Conservation (phyloP, 2,329 filamentous ascomycete genomes). For the Aspergillus ochraceoroseus region DNA sequence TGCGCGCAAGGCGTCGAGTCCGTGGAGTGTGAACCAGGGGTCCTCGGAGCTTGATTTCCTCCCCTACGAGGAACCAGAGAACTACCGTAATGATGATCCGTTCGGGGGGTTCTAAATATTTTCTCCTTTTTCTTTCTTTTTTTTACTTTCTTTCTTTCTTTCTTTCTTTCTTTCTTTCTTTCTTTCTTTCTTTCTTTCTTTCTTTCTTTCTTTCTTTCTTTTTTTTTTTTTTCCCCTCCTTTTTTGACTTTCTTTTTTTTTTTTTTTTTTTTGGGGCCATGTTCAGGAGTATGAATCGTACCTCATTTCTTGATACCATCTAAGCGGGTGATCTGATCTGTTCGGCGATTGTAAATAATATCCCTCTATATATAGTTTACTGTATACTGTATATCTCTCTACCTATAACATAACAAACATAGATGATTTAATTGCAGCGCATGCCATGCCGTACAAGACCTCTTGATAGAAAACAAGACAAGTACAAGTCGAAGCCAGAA, state of each 20-base stretch:
- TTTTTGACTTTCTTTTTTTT: background rate
- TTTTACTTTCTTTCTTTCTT: too few species aligned
- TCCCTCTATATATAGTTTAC: slow-evolving; percentile 2
- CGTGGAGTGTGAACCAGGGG: slow-evolving; percentile 30
- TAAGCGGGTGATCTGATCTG: slow-evolving; percentile 7
- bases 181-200: background rate
- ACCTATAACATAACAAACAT: too few species aligned
- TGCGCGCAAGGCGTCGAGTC: slow-evolving; percentile 30
- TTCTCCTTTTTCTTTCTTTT: background rate
- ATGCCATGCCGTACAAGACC: too few species aligned
- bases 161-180: slow-evolving; percentile 2
- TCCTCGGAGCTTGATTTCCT: slow-evolving; percentile 33
- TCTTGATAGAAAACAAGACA: too few species aligned
- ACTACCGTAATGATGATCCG: slow-evolving; percentile 43
- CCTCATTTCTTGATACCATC: slow-evolving; percentile 11
- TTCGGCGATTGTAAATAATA: slow-evolving; percentile 6
- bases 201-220: background rate
- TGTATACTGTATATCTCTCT: background rate
- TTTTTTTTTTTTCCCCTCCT: background rate
- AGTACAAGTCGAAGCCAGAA: too few species aligned
- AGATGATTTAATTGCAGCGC: too few species aligned
- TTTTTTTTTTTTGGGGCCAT: background rate
- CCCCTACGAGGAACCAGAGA: slow-evolving; percentile 35
- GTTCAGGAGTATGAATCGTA: background rate
- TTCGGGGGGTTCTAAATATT: slow-evolving; percentile 43